Conservation (phyloP, 75 land plant species). For the Pinus tabuliformis region DNA sequence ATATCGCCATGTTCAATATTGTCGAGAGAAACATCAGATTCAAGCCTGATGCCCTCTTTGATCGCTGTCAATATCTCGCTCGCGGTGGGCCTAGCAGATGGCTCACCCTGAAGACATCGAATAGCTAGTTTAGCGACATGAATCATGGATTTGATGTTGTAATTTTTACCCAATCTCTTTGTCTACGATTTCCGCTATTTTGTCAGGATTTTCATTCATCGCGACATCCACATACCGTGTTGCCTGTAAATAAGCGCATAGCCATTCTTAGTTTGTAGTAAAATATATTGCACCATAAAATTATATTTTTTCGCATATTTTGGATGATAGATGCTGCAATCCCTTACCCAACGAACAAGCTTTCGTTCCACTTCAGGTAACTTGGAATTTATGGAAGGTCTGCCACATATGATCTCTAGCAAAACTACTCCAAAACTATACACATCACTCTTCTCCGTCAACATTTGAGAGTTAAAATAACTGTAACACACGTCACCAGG, state of each 20-base stretch:
- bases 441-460: neutral
- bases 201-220: neutral
- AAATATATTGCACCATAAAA: neutral
- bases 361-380: neutral
- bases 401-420: neutral
- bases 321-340: neutral
- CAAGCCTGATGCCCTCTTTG: neutral
- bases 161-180: neutral
- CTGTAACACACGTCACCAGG: neutral
- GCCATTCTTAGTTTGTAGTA: neutral
- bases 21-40: neutral
- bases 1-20: no score
- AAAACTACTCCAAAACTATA: conserved; percentile 1
- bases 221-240: neutral
- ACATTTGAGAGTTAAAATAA: neutral
- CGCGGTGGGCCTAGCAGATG: neutral
- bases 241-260: neutral
- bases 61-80: neutral
- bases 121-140: neutral
- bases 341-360: neutral
- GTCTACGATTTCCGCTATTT: neutral
- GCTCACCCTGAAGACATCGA: neutral
- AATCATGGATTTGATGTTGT: neutral
- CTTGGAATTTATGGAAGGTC: neutral
- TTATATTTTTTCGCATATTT: no score